Base-by-base conservation (phyloP, 2,329 filamentous ascomycete species). In the Colletotrichum brevisporum region DNA sequence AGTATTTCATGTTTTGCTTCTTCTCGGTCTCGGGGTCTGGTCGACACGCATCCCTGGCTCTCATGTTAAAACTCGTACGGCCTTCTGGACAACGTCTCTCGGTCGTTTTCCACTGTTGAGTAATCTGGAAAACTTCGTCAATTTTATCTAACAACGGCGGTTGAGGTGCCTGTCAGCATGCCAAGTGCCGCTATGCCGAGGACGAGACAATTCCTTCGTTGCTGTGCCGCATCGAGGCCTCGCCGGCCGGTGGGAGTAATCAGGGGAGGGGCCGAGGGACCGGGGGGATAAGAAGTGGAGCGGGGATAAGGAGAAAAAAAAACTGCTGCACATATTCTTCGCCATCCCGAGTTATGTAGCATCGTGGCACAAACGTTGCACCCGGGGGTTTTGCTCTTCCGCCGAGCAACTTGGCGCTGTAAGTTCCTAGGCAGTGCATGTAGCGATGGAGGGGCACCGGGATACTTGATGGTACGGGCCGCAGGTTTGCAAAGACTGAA, bases 101-200 rank as follows among this genome's bases (percentile, higher is more conserved):
- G 27, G 27, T 31, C 8, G 6, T 31, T 31, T 31, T 31, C 27
- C 27, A 31, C 27, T 9, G 27, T 31, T 9, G 27, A 9, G 6
- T 6, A 31, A 31, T 31, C 9, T 9, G 27, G 27, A 31, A 18
- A 21, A 18, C 59, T 21, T 16, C 15, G n/a, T 26, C 36, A n/a
- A n/a, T 21, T n/a, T 18, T n/a, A 10, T 27, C n/a, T n/a, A 18
- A 15, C 47, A 15, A 36, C 16, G 47, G 41, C 36, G 39, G 47
- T 31, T 53, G 18, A 36, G 24, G 54, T 39, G 47, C 16, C 39
- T 18, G 26, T 26, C n/a, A n/a, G 31, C 2, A 13, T 26, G n/a
- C 24, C 24, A 15, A 18, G 39, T 60, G 47, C 62, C 54, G 36
- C 36, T n/a, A 51, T 52, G 36, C 62, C 36, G 48, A 65, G 62